Percentiles rank a stretch among this genome's conserved stretches.
These are phyloP conservation scores for Paratinospora sagittata DNA, from an alignment of 164 flowering plant genomes.

Conservation along the genomic window DNA sequence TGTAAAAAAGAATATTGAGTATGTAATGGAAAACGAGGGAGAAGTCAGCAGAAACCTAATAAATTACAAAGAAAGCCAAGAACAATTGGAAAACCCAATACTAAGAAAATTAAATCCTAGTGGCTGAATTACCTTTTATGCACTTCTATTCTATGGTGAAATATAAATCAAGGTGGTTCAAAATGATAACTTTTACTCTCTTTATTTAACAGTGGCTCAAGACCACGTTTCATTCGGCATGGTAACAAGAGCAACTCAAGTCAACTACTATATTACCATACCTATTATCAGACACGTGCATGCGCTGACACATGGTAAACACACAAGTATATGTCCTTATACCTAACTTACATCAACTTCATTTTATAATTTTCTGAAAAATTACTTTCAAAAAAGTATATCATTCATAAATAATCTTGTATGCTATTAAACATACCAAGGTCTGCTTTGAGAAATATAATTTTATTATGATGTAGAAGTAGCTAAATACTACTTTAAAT, in stretches of 20 bases:
- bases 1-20: conserved; percentile 19
- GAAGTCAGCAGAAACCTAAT: not conserved
- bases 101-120: not conserved
- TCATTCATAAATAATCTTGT: too few species aligned
- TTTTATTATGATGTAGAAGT: too few species aligned
- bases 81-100: too few species aligned
- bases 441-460: too few species aligned
- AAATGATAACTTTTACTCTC: not conserved
- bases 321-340: too few species aligned
- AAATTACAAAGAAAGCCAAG: not conserved
- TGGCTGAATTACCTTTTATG: not conserved
- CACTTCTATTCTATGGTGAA: not conserved
- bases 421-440: too few species aligned
- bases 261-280: not conserved
- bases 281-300: too few species aligned
- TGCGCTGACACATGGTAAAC: too few species aligned
- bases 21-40: not conserved
- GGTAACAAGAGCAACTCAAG: not conserved
- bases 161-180: not conserved
- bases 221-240: not conserved
- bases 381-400: too few species aligned
- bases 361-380: too few species aligned
- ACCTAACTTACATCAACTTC: too few species aligned
- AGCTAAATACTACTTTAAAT: too few species aligned
- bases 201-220: not conserved